Evolutionary conservation across 2,329 filamentous ascomycete genomes (phyloP), one percentile per base, ranked within the genome.

Genomic region (Curvularia verruculosa): DNA sequence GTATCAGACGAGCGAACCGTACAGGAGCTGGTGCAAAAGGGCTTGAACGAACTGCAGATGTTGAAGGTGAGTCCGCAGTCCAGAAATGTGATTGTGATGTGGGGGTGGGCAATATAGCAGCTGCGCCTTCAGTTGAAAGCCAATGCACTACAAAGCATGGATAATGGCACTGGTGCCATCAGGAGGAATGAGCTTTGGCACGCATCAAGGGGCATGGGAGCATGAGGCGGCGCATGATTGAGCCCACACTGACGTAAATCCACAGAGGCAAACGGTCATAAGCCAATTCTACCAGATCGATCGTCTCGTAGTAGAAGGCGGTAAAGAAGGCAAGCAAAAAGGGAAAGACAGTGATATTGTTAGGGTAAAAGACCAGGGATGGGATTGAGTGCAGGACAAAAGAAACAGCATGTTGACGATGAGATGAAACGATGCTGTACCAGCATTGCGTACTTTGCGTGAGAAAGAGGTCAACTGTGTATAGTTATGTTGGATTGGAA

Each of bases 281-380:
- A 96, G 92, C 75, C 91, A 96, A 75, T 98, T 98, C 80, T 98
- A 91, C 81, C 90, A 97, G 79, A 78, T 96, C 61, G 93, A 98
- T 74, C 85, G 87, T 72, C 84, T 99, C 78, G 95, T 99, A 13
- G 91, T 99, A 0, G 95, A 99, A 78, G 90, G 90, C 18, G 89
- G 91, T 57, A 89, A 91, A 76, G 87, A 89, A 69, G 89, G 89
- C 65, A 91, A 90, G 78, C 85, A 93, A 74, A 85, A 80, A 31
- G 88, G 88, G 3, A 75, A 82, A n/a, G 81, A 85, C 56, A 88
- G 86, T 46, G 86, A 83, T 43, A 87, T 93, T 60, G 79, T 88
- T 52, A 84, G 91, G 74, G 88, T 92, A 78, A 94, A 91, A 79
- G 89, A 94, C 64, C 87, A 85, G 31, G 40, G 49, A 12, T 56